Evolutionary conservation across 805 yeast species (phyloP), one percentile per base, ranked within the genome.

Genomic region (Ogataea methanolica): DNA sequence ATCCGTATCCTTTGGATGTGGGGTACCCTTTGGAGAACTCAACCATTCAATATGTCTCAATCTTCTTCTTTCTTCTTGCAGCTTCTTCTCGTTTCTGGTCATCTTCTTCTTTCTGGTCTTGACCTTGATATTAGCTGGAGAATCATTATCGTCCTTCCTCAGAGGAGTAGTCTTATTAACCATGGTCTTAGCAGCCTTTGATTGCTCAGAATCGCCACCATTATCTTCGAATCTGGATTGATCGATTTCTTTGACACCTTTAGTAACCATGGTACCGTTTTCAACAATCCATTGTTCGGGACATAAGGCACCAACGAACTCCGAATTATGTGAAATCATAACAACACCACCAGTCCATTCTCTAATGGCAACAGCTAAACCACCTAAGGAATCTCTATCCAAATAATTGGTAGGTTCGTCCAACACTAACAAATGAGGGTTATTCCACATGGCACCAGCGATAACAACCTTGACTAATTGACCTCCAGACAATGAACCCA

Each of bases 361-460:
- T 70, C 97, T 84, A 64, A 92, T 94, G 43, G 99, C 99, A 60
- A 92, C 82, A 29, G 99, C 98, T 58, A 92, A 78, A 42, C 97
- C 99, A 69, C 98, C 99, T 53, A 92, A 77, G 23, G 98, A 91
- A 68, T 92, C 99, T 76, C 99, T 85, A 71, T 92, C 99, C 72
- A 92, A 76, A 76, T 94, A 92, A 74, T 92, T 92, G 62, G 98
- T 92, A 67, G 99, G 99, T 79, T 92, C 99, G 71, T 92, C 99
- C 52, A 92, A 78, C 39, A 92, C 99, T 54, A 92, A 79, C 69
- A 92, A 79, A 69, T 92, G 99, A 17, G 99, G 99, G 66, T 92
- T 94, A 72, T 94, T 92, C 99, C 99, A 92, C 94, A 92, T 92
- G 55, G 98, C 97, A 71, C 98, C 99, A 14, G 98, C 98, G 73